Percentiles rank a stretch among this genome's conserved stretches.
These are phyloP conservation scores for Venturia pyrina DNA, from an alignment of 2,329 filamentous ascomycete genomes.

Conservation along the genomic window DNA sequence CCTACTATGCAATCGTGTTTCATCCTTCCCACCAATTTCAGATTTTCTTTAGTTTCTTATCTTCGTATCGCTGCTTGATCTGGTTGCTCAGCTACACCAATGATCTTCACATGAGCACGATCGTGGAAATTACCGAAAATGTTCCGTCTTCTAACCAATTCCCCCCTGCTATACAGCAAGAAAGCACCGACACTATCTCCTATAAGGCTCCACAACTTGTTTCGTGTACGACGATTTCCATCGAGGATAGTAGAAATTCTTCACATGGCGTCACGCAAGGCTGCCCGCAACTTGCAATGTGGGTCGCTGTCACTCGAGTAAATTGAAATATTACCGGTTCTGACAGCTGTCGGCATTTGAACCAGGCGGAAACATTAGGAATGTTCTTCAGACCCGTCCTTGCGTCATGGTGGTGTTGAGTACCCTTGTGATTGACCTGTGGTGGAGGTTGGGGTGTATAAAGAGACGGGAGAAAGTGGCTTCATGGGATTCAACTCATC, in stretches of 20 bases:
- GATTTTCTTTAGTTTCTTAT: neutral
- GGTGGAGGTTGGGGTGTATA: neutral
- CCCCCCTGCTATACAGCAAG: neutral
- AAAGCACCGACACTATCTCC: neutral
- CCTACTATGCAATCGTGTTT: neutral
- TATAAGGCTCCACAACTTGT: neutral
- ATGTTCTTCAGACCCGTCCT: neutral
- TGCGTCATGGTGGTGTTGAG: neutral
- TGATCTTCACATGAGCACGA: neutral
- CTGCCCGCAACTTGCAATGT: neutral
- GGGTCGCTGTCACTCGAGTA: slow-evolving; percentile 1
- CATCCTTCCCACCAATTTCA: neutral
- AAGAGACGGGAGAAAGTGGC: neutral
- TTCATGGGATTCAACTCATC: neutral
- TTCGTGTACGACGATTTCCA: neutral
- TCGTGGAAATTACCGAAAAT: neutral
- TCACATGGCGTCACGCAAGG: neutral
- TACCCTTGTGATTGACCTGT: neutral
- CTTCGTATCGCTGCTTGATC: neutral
- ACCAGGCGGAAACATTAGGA: neutral
- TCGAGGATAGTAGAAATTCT: neutral
- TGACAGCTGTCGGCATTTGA: neutral
- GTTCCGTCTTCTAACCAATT: neutral
- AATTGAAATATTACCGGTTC: neutral
- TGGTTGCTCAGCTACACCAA: neutral